Evolutionary conservation across 2,329 filamentous ascomycete species (phyloP).

Genomic region (Sporothrix humicola): DNA sequence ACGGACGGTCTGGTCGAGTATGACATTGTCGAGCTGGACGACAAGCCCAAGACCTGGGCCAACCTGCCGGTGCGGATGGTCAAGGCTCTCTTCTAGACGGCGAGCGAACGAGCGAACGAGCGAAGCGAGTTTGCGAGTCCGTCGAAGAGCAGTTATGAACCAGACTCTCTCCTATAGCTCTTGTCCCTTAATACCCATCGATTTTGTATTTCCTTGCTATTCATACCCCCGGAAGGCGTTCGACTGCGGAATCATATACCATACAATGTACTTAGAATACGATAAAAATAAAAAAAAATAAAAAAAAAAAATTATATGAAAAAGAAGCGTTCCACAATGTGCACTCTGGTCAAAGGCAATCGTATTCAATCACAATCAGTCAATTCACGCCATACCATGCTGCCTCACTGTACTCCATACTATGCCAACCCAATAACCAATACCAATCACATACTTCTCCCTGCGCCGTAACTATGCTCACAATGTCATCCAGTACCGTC

Average conservation of each 20-base stretch:
- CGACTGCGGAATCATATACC: not conserved
- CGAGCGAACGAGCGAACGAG: not conserved
- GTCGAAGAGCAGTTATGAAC: too few relatives aligned
- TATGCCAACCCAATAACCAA: not conserved
- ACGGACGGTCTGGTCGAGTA: conserved; percentile 62
- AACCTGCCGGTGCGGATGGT: conserved; percentile 47
- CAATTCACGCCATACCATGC: not conserved
- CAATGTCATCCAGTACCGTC: not conserved
- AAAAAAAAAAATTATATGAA: too few relatives aligned
- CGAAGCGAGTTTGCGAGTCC: not conserved
- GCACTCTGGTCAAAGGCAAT: too few relatives aligned
- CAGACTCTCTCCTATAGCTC: too few relatives aligned
- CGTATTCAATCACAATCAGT: too few relatives aligned
- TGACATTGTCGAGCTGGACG: conserved; percentile 43
- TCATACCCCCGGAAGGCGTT: not conserved
- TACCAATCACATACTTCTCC: not conserved
- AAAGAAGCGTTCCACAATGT: too few relatives aligned
- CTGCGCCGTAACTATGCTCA: not conserved
- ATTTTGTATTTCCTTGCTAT: too few relatives aligned
- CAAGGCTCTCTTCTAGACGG: conserved; percentile 47
- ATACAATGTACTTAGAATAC: not conserved
- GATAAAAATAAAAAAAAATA: too few relatives aligned
- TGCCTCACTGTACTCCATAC: not conserved
- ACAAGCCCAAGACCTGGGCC: conserved; percentile 45
- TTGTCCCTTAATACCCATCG: too few relatives aligned